phyloP scores from a whole-genome alignment of 495 filamentous ascomycete genomes.

The Aspergillus homomorphus region DNA sequence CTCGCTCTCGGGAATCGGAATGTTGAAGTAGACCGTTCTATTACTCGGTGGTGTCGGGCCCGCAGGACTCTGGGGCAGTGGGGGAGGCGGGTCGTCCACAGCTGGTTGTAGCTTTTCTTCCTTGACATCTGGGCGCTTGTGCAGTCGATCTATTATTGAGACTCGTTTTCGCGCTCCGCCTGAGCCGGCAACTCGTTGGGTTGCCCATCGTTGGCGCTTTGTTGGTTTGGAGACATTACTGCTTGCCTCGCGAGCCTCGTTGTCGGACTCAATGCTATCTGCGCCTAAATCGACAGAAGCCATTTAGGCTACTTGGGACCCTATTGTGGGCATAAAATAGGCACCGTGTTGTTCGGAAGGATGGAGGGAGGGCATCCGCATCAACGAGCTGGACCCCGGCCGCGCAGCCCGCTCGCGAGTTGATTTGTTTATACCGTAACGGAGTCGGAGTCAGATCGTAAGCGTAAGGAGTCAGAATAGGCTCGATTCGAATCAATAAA shows the following conservation, averaged over 20 bases:
- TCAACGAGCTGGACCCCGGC: slow-evolving; percentile 24
- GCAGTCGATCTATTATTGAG: slow-evolving; percentile 76
- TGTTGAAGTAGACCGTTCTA: slow-evolving; percentile 79
- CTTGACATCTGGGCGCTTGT: slow-evolving; percentile 54
- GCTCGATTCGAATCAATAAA: not conserved
- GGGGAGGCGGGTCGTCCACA: slow-evolving; percentile 24
- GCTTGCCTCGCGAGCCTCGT: slow-evolving; percentile 31
- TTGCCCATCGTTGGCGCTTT: slow-evolving; percentile 90
- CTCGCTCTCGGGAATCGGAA: slow-evolving; percentile 71
- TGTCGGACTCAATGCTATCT: slow-evolving; percentile 22
- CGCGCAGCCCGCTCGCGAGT: slow-evolving; percentile 23
- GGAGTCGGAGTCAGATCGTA: not conserved
- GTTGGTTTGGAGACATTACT: slow-evolving; percentile 57
- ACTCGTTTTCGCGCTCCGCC: slow-evolving; percentile 75
- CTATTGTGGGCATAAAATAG: slow-evolving; percentile 29
- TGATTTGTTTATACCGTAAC: not conserved
- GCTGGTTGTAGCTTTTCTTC: slow-evolving; percentile 68
- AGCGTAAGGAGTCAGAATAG: not conserved
- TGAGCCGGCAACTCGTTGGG: slow-evolving; percentile 70
- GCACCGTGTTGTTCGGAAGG: slow-evolving; percentile 13
- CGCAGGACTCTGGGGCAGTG: slow-evolving; percentile 44
- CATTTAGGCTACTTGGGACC: slow-evolving; percentile 37
- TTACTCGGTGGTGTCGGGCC: slow-evolving; percentile 28
- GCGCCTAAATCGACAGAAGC: slow-evolving; percentile 34
- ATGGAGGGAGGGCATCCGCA: slow-evolving; percentile 31